Base-by-base conservation (phyloP, 2,329 filamentous ascomycete genomes). In the Cercospora brassicicola region DNA sequence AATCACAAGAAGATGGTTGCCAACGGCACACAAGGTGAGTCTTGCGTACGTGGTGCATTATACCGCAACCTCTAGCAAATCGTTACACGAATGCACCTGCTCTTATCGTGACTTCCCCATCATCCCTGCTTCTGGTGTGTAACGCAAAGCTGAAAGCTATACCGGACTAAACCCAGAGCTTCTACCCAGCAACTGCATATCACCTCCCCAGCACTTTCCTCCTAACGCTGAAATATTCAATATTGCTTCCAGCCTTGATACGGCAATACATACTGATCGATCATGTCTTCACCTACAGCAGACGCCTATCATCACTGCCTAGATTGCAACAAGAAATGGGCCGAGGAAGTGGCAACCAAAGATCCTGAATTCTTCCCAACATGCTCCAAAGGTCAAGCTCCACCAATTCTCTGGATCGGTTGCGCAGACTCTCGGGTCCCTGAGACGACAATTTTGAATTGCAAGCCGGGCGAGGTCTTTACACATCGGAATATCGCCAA, bases 401-500 rank as follows among this genome's bases (percentile, higher is more conserved):
- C 89, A 9, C 81, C 85, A 69, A 88, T 90, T 70, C 84, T 96
- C 67, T 96, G 92, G 92, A 87, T 96, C 72, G 93, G 93, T 68
- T 96, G 93, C 82, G 91, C 91, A 75, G 93, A 96, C 83, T 92
- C 90, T 45, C 91, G 93, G 71, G 90, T 92, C 73, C 92, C 93
- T 1, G 93, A 95, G 80, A 94, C 91, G 4, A 93, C 89, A 59
- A 86, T 96, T 76, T 86, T 94, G 30, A 89, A 90, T 75, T 85
- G 93, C 67, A 86, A 92, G 76, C 91, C 92, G 2, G 92, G 93
- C 67, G 92, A 96, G 75, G 89, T 96, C 73, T 96, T 96, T 79
- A 90, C 93, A 62, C 92, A 96, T 84, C 91, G 93, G 78, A 96
- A 96, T 83, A 94, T 96, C 78, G 92, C 91, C 80, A 96, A 96